Evolutionary conservation across 139 green algal genomes (phyloP).

Genomic region (Micractinium conductrix): DNA sequence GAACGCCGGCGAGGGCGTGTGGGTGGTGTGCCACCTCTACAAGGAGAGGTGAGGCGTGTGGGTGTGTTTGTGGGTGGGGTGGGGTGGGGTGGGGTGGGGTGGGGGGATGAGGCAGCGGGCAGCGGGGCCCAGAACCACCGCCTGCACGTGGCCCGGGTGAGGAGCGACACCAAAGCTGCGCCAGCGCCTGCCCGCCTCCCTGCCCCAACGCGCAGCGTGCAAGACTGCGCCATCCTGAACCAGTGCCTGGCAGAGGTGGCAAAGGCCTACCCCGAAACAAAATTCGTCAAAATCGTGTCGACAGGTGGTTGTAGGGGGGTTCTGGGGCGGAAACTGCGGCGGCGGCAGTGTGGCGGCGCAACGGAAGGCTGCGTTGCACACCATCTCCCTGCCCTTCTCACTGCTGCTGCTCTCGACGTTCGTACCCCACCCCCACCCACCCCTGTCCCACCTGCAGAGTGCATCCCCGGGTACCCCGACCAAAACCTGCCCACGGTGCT

Average conservation of each 20-base stretch:
- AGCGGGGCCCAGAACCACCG: background rate
- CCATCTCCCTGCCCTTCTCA: slow-evolving; percentile 24
- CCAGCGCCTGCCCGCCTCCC: background rate
- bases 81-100: background rate
- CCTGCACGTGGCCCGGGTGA: too few species aligned
- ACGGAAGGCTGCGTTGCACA: too few species aligned
- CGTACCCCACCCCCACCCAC: background rate
- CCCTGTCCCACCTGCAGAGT: slow-evolving; percentile 18
- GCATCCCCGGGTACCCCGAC: slow-evolving; percentile 84
- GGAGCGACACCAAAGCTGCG: too few species aligned
- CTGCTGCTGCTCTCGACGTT: slow-evolving; percentile 32
- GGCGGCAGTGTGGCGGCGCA: too few species aligned
- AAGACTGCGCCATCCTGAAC: slow-evolving; percentile 69
- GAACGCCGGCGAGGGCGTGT: slow-evolving; percentile 69
- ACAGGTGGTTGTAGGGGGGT: slow-evolving; percentile 45
- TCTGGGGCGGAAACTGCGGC: too few species aligned
- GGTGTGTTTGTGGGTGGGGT: background rate
- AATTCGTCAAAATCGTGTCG: slow-evolving; percentile 92
- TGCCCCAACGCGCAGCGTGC: slow-evolving; percentile 53
- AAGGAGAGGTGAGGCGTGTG: slow-evolving; percentile 67
- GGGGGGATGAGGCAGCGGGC: background rate
- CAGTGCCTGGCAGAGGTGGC: slow-evolving; percentile 80
- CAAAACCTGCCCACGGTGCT: slow-evolving; percentile 91
- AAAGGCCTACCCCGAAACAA: slow-evolving; percentile 75
- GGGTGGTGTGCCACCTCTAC: slow-evolving; percentile 88